Percentiles rank a stretch among this genome's conserved stretches.
Conservation (phyloP, 75 land plant genomes). For the Pseudotsuga menziesii region DNA sequence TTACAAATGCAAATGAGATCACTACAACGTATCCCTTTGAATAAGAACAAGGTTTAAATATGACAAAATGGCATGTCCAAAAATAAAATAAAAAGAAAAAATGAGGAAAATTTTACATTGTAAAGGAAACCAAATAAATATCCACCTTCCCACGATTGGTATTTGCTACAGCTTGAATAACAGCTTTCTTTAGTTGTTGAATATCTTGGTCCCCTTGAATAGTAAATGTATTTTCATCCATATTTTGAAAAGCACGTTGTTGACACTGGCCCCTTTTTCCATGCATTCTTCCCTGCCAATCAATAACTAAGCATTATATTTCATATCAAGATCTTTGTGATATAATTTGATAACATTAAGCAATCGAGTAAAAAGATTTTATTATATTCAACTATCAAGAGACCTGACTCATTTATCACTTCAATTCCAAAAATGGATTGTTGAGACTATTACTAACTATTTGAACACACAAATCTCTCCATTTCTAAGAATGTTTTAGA, state of each 20-base stretch:
- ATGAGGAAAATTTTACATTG: not conserved
- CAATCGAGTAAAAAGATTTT: not conserved
- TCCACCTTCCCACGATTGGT: conserved; percentile 45
- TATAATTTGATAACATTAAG: not conserved
- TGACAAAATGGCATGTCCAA: not conserved
- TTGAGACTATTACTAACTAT: not conserved
- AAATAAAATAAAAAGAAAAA: not conserved
- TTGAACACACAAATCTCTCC: not conserved
- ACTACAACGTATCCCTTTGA: not conserved
- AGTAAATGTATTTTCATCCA: not conserved
- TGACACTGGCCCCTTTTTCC: not conserved
- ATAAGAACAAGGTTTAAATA: not conserved
- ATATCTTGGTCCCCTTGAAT: not conserved
- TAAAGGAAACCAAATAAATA: conserved; percentile 14
- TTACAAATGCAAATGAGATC: not conserved
- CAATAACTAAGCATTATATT: not conserved
- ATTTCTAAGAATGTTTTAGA: too few species aligned
- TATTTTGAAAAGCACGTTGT: not conserved
- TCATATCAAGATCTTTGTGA: not conserved
- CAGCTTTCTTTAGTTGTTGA: conserved; percentile 23
- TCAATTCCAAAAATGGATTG: not conserved
- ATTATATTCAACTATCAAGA: not conserved
- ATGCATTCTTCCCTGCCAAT: not conserved
- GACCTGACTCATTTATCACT: not conserved
- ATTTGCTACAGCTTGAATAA: conserved; percentile 33